Percentiles rank a stretch among this genome's conserved stretches.
phyloP scores from a whole-genome alignment of 306 rosid species.

The Quercus alba region DNA sequence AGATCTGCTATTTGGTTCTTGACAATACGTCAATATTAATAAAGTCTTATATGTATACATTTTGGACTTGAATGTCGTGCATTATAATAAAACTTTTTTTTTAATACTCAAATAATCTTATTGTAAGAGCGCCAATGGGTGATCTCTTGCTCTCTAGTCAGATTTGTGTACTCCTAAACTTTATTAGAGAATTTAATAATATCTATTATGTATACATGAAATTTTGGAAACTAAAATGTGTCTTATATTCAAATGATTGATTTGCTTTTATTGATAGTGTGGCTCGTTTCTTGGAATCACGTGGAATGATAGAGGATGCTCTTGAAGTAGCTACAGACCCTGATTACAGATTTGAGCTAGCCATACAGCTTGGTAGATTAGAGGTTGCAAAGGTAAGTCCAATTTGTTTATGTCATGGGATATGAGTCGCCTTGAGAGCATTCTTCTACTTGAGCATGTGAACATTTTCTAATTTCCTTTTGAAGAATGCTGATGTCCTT shows the following conservation, averaged over 20 bases:
- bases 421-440: conserved; percentile 10
- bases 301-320: conserved; percentile 98
- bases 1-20: not conserved
- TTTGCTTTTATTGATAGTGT: conserved; percentile 50
- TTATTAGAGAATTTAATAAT: not conserved
- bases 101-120: too few relatives aligned
- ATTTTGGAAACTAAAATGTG: conserved; percentile 3
- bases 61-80: not conserved
- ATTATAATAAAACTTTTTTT: not conserved
- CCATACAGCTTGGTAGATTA: conserved; percentile 93
- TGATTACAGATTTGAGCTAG: conserved; percentile 93
- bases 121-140: too few relatives aligned
- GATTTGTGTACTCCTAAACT: not conserved
- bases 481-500: not conserved
- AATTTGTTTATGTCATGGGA: conserved; percentile 9
- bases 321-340: conserved; percentile 97
- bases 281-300: conserved; percentile 98
- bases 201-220: not conserved
- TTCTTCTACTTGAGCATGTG: not conserved
- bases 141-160: not conserved
- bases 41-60: not conserved
- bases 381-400: conserved; percentile 84
- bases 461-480: conserved; percentile 10
- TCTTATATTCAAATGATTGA: conserved; percentile 19
- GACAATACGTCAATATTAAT: not conserved